These are phyloP conservation scores for Petunia hybrid DNA, from an alignment of 305 asterid genomes.

Conservation along the genomic window DNA sequence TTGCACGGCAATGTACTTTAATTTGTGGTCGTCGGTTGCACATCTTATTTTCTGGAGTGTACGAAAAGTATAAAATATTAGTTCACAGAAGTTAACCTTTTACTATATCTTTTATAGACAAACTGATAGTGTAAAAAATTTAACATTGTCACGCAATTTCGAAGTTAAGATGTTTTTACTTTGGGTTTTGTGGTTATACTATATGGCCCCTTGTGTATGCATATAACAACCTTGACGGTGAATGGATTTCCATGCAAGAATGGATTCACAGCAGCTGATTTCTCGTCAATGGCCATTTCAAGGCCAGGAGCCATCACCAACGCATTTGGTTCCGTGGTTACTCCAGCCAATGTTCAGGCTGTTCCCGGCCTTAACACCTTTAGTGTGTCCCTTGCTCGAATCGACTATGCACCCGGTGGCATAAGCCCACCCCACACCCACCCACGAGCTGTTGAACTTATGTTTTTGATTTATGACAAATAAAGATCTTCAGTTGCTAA, in stretches of 20 bases:
- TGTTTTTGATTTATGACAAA: neutral
- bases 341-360: slow-evolving; percentile 34
- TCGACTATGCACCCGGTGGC: slow-evolving; percentile 43
- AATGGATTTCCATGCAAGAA: slow-evolving; percentile 39
- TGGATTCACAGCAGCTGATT: slow-evolving; percentile 29
- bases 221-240: slow-evolving; percentile 30
- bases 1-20: no score
- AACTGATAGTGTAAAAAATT: no score
- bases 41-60: no score
- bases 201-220: neutral
- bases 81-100: no score
- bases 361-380: slow-evolving; percentile 42
- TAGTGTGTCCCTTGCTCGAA: slow-evolving; percentile 38
- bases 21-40: no score
- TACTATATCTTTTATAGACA: no score
- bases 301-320: slow-evolving; percentile 36
- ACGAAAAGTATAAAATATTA: no score
- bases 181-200: no score
- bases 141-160: no score
- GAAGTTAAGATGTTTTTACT: no score
- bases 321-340: slow-evolving; percentile 32
- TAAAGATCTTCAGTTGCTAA: neutral
- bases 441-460: slow-evolving; percentile 41
- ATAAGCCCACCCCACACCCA: slow-evolving; percentile 40
- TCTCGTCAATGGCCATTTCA: slow-evolving; percentile 34